Evolutionary conservation across 257 asterid species (phyloP).

Genomic region (Ophiorrhiza pumila): DNA sequence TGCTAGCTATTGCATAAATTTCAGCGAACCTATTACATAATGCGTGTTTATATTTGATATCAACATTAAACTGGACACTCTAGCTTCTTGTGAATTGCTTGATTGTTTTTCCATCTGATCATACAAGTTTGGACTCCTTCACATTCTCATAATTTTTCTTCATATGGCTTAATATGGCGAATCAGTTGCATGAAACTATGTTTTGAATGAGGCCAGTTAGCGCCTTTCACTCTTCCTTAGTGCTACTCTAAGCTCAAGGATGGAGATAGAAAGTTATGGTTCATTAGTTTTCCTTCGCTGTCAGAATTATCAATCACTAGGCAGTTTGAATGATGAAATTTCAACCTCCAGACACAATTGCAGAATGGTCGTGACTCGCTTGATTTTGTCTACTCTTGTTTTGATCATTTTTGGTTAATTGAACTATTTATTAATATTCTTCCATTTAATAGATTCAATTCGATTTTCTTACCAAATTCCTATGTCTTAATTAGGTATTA

Average conservation of each 20-base stretch:
- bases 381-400: not conserved
- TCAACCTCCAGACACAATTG: not conserved
- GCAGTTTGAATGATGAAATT: not conserved
- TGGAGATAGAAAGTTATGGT: not conserved
- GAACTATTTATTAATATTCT: not conserved
- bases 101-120: not conserved
- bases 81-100: too few relatives aligned
- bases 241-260: not conserved
- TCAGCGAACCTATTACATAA: not conserved
- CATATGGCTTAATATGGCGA: not conserved
- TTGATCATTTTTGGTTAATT: not conserved
- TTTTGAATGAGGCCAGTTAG: not conserved
- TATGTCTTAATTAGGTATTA: conserved; percentile 40
- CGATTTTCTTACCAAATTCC: conserved; percentile 6
- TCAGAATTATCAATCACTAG: not conserved
- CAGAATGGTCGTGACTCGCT: not conserved
- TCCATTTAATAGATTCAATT: not conserved
- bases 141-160: not conserved
- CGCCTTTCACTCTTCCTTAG: not conserved
- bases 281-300: not conserved
- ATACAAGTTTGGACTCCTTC: not conserved
- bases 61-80: not conserved
- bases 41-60: not conserved
- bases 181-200: not conserved
- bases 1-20: not conserved